Conservation (phyloP, 352 stramenopile genomes). For the Globisporangium yorkense region DNA sequence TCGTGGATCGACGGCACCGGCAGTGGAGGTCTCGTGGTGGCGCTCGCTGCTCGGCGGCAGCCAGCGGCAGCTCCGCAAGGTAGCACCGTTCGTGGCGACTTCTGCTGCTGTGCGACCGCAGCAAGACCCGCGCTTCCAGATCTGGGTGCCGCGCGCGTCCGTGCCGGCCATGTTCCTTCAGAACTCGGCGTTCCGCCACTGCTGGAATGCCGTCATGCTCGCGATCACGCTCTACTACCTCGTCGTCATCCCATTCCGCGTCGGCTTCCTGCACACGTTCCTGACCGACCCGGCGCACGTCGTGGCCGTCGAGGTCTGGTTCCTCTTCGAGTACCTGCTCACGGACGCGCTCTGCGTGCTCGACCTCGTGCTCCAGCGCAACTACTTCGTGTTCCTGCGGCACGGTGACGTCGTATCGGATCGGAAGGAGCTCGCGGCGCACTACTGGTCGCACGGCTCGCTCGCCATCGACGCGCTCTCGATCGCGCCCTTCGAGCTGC, state of each 20-base stretch:
- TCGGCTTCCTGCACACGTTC: slow-evolving; percentile 45
- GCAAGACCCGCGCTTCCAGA: slow-evolving; percentile 13
- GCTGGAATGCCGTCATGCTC: slow-evolving; percentile 52
- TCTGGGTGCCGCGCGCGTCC: slow-evolving; percentile 12
- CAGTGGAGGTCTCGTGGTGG: neutral
- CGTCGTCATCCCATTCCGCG: slow-evolving; percentile 48
- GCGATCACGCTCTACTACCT: slow-evolving; percentile 50
- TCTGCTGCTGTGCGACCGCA: neutral
- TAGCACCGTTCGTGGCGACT: slow-evolving; percentile 1
- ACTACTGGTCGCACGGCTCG: slow-evolving; percentile 47
- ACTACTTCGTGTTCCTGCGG: slow-evolving; percentile 49
- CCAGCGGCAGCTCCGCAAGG: neutral
- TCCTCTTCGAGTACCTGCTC: slow-evolving; percentile 46
- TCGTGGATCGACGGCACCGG: neutral
- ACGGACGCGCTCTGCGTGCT: slow-evolving; percentile 35
- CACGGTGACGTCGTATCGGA: slow-evolving; percentile 38
- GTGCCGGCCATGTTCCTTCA: slow-evolving; percentile 21
- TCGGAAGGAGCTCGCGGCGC: slow-evolving; percentile 19
- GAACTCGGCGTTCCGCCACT: slow-evolving; percentile 35
- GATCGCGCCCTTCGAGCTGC: slow-evolving; percentile 42
- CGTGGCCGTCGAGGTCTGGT: slow-evolving; percentile 26
- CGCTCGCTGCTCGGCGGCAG: neutral
- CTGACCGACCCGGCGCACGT: slow-evolving; percentile 26
- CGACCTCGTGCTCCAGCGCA: slow-evolving; percentile 54
- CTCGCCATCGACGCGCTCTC: slow-evolving; percentile 44